Evolutionary conservation across 2,329 filamentous ascomycete genomes (phyloP), one percentile per base, ranked within the genome.

Genomic region (Lecanicillium sp.): DNA sequence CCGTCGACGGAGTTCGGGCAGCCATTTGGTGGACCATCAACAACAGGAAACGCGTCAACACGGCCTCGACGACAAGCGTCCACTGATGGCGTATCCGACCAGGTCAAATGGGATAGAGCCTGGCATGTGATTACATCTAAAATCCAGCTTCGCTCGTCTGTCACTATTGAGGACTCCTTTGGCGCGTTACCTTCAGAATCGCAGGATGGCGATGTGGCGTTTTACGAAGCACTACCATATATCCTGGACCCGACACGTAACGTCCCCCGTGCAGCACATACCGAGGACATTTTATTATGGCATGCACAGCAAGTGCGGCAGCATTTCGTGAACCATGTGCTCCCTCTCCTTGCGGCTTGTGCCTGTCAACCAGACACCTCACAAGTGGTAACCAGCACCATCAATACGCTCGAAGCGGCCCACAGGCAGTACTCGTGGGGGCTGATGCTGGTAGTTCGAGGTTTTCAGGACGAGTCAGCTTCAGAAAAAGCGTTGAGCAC

Each of bases 41-140:
- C 57, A 6, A 16, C 32, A 14, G 27, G 20, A 44, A 40, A 40
- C 37, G 41, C 45, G 22, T 43, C 43, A 35, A 44, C 46, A 18
- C 47, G 51, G 13, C 41, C 36, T 44, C 51, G 48, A 34, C 44
- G 37, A 22, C 32, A 27, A 22, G 40, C 28, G 11, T 37, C 11
- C 34, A 33, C 32, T 32, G 33, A 38, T 32, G 19, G 17, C 16
- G 48, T 53, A 25, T 58, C 62, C 43, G 68, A 78, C 46, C 77
- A 80, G 56, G 63, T 68, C 38, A 66, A 65, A 45, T 79, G 71
- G 66, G 75, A 80, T 51, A 63, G 71, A 44, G 74, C 77, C 42
- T 82, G 78, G 78, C 72, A 78, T 51, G 59, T 65, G 19, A 75
- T 80, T 43, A 80, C 76, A 13, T 65, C 71, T 20, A 64, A 63